phyloP scores from a whole-genome alignment of 1,284 basidiomycete species.

The Boletus holoroseus region DNA sequence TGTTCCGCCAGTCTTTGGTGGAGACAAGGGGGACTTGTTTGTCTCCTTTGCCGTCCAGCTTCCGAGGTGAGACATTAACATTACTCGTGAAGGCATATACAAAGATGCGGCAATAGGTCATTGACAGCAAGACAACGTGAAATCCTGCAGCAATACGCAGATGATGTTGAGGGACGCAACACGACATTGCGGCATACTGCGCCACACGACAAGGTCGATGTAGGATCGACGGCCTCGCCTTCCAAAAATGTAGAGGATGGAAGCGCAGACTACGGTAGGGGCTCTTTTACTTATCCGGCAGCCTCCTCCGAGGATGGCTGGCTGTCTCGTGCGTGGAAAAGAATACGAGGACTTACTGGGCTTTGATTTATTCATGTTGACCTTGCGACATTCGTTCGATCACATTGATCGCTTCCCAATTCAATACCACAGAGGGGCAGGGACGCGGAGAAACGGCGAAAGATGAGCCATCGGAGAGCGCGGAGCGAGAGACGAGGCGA shows the following conservation, averaged over 20 bases:
- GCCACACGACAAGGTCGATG: conserved; percentile 17
- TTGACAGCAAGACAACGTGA: conserved; percentile 80
- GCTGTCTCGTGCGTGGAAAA: conserved; percentile 64
- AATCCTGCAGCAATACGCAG: conserved; percentile 87
- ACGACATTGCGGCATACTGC: conserved; percentile 24
- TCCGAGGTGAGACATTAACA: conserved; percentile 65
- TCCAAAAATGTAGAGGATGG: conserved; percentile 28
- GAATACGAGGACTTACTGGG: conserved; percentile 62
- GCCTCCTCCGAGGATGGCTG: conserved; percentile 52
- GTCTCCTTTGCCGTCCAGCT: conserved; percentile 86
- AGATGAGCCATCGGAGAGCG: conserved; percentile 29
- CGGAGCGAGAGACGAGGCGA: conserved; percentile 36
- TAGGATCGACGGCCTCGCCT: conserved; percentile 26
- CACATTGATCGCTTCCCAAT: conserved; percentile 35
- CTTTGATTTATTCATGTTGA: conserved; percentile 52
- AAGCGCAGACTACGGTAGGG: conserved; percentile 62
- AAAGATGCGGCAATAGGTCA: conserved; percentile 46
- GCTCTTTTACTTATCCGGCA: conserved; percentile 53
- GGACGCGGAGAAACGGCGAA: conserved; percentile 17
- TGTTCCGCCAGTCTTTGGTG: conserved; percentile 64
- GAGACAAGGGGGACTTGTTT: conserved; percentile 82
- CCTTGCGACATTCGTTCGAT: conserved; percentile 37
- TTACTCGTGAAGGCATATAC: conserved; percentile 15
- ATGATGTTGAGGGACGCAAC: conserved; percentile 77
- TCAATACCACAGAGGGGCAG: conserved; percentile 25